Percentiles rank a stretch among this genome's conserved stretches.
Conservation (phyloP, 2,329 filamentous ascomycete genomes). For the Berkeleyomyces basicola region DNA sequence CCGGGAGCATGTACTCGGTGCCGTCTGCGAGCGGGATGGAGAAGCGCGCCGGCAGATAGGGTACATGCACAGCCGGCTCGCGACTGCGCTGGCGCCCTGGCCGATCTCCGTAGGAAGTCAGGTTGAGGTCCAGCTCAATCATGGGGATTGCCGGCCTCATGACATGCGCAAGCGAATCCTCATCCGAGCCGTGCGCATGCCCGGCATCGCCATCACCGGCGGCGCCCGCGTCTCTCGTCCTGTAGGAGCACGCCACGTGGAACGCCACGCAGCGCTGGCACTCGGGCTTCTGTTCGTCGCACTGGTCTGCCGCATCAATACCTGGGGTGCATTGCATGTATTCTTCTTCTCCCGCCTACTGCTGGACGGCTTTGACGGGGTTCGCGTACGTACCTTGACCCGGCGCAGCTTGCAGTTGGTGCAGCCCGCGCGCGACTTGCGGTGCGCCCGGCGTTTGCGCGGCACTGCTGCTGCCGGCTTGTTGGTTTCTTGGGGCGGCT, state of each 20-base stretch:
- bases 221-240: conserved; percentile 14
- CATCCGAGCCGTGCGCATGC: conserved; percentile 5
- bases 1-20: neutral
- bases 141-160: conserved; percentile 6
- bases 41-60: neutral
- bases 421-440: conserved; percentile 37
- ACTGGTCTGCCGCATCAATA: conserved; percentile 22
- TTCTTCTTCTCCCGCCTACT: neutral
- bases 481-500: neutral
- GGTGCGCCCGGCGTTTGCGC: conserved; percentile 26
- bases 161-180: neutral
- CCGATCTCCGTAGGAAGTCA: neutral
- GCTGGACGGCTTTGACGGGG: neutral
- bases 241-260: conserved; percentile 33
- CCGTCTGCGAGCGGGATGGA: conserved; percentile 5
- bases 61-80: too few species aligned
- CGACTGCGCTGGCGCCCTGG: too few species aligned
- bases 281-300: conserved; percentile 33
- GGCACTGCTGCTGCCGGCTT: neutral
- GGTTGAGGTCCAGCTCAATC: neutral
- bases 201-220: conserved; percentile 13
- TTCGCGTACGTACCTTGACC: conserved; percentile 28
- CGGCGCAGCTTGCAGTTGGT: conserved; percentile 38
- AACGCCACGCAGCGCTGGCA: conserved; percentile 32
- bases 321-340: neutral